A percentile compares a stretch with the other conserved stretches of the same genome.
phyloP scores from a whole-genome alignment of 2,329 filamentous ascomycete genomes.

The Aspergillus proliferans region DNA sequence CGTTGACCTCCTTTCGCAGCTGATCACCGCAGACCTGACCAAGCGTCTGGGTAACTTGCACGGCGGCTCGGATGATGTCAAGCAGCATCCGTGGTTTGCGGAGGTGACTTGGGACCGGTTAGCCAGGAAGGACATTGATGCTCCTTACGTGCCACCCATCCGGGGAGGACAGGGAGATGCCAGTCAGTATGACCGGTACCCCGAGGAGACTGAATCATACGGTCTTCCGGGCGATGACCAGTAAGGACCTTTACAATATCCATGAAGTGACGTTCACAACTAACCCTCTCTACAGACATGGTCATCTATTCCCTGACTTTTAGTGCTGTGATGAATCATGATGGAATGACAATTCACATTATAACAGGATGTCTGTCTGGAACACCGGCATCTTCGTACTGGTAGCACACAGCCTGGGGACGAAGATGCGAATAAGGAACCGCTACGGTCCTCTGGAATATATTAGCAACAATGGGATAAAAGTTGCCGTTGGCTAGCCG shows the following conservation, averaged over 20 bases:
- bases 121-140: slow-evolving; percentile 93
- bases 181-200: slow-evolving; percentile 96
- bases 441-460: not conserved
- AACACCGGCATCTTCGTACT: not conserved
- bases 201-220: slow-evolving; percentile 92
- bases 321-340: slow-evolving; percentile 40
- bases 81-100: slow-evolving; percentile 91
- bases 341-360: slow-evolving; percentile 23
- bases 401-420: not conserved
- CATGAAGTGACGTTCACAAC: too few relatives aligned
- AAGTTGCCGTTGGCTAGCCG: not conserved
- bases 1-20: slow-evolving; percentile 80
- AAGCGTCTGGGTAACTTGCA: slow-evolving; percentile 93
- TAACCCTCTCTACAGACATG: slow-evolving; percentile 48
- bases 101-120: slow-evolving; percentile 97
- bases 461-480: not conserved
- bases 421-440: not conserved
- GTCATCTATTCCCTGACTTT: slow-evolving; percentile 70
- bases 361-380: slow-evolving; percentile 4
- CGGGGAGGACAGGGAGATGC: slow-evolving; percentile 90
- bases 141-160: slow-evolving; percentile 93
- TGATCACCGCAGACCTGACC: slow-evolving; percentile 91
- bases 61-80: slow-evolving; percentile 84
- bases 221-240: slow-evolving; percentile 72
- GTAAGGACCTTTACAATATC: slow-evolving; percentile 52